Evolutionary conservation across 1,139 yeast species (phyloP), one percentile per base, ranked within the genome.

Genomic region (Ogataea hybrid): DNA sequence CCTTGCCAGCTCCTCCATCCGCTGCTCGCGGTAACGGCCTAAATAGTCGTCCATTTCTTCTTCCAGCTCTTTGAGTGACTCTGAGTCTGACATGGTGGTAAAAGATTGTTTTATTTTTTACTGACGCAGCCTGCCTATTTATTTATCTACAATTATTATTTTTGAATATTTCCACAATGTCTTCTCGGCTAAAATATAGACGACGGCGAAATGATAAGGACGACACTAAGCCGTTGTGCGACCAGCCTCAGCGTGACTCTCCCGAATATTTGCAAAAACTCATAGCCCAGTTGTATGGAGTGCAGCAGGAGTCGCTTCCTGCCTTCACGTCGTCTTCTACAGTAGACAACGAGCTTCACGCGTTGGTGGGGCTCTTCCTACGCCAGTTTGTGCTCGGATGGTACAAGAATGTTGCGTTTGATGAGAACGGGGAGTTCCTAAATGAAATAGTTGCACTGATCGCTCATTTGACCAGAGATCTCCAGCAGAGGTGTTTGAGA

Each of bases 1-100:
- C 57, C 71, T 50, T 46, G 68, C 48, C 61, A 75, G 56, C 59
- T 79, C 70, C 40, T 72, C 71, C 28, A 79, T 62, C 35, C 83
- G 58, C 35, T 71, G 68, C 46, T 76, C 83, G 44, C 81, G 64
- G 49, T 72, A 72, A 35, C 58, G 62, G 4, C 63, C 28, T 8
- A 49, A 52, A 17, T 65, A 49, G 4, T 64, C 70, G 17, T 69
- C 71, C 34, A 63, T 58, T 21, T 69, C 64, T 15, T 62, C 59
- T 23, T 68, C 69, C 15, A 70, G 50, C 34, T 68, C 65, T 29
- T 47, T 50, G 48, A 67, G 33, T 39, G 62, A 54, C 46, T 67
- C 58, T 46, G 71, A 56, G 11, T 68, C 75, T n/a, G 54, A 57
- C n/a, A 67, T 16, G 18, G 12, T 23, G 14, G 14, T 18, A 25